Evolutionary conservation across 805 yeast species (phyloP), one percentile per base, ranked within the genome.

Genomic region (Cyberlindnera maclurae): DNA sequence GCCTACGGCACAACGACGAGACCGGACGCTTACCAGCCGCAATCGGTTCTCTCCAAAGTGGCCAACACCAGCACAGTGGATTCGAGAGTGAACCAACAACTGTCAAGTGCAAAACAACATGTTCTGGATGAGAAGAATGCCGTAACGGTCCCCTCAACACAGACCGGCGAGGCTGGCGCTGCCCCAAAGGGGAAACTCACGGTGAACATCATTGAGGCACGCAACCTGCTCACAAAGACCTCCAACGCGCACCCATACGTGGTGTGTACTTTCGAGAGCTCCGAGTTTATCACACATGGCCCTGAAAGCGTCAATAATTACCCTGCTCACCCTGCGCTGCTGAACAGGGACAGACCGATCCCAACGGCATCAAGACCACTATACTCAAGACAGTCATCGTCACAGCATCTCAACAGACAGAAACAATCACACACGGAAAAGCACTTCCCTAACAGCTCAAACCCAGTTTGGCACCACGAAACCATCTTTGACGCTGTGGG

Each of bases 401-500:
- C 71, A 6, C 70, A 68, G 42, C 55, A 50, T 30, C 52, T 62
- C 42, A 57, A 63, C 40, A 59, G 64, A 45, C 41, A 35, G 31
- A 47, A 40, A 29, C 50, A 34, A 42, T 45, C 46, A 38, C 29
- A 28, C 12, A 33, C 33, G 16, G 44, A 51, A 15, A 34, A 43
- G 4, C 36, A 24, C 15, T 43, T 55, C 27, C 52, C 59, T 20
- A 63, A 63, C 43, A 65, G 62, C 5, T 57, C 79, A 12, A 82
- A 82, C 56, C 96, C 96, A 12, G 67, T 73, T 26, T 90, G 97
- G 96, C 83, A 85, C 55, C 96, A 89, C 60, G 87, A 87, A 57
- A 90, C 97, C 12, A 77, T 78, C 11, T 90, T 93, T 57, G 98
- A 90, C 59, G 96, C 93, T 33, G 76, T 87, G 30, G 94, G 90